phyloP scores from a whole-genome alignment of 2,329 filamentous ascomycete species.

The Ambrosiella beaveri region DNA sequence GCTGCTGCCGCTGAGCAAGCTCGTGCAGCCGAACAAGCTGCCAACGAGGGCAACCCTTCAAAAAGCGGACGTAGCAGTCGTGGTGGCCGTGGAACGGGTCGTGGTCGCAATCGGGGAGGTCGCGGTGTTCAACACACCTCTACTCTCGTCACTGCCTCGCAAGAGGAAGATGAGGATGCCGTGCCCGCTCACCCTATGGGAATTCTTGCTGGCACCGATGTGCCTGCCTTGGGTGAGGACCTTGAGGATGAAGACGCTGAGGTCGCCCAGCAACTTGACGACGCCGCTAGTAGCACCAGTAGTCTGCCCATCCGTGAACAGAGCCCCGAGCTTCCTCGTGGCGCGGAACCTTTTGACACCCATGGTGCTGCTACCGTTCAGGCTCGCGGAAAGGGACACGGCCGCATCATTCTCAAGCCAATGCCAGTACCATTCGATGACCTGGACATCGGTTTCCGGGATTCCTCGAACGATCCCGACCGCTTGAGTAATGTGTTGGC shows the following conservation, averaged over 20 bases:
- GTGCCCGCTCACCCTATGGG: slow-evolving; percentile 17
- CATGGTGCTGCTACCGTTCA: slow-evolving; percentile 33
- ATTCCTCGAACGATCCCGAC: slow-evolving; percentile 37
- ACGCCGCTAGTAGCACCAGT: background rate
- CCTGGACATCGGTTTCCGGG: slow-evolving; percentile 41
- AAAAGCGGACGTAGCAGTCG: slow-evolving; percentile 11
- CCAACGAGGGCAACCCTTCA: slow-evolving; percentile 1
- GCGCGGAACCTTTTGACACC: slow-evolving; percentile 31
- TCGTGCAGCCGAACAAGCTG: slow-evolving; percentile 7
- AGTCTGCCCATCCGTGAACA: slow-evolving; percentile 21
- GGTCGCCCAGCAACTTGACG: background rate
- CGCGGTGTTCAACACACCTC: slow-evolving; percentile 16
- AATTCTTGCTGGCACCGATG: slow-evolving; percentile 18
- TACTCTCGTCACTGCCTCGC: slow-evolving; percentile 5
- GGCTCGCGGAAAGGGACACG: slow-evolving; percentile 27
- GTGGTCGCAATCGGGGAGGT: slow-evolving; percentile 21
- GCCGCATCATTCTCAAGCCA: slow-evolving; percentile 35
- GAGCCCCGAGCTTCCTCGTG: slow-evolving; percentile 24
- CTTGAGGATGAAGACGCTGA: slow-evolving; percentile 10
- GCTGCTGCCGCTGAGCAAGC: slow-evolving; percentile 15
- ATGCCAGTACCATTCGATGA: slow-evolving; percentile 30
- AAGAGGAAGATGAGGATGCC: slow-evolving; percentile 11
- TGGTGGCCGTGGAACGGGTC: slow-evolving; percentile 17
- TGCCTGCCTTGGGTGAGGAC: slow-evolving; percentile 12
- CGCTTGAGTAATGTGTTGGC: slow-evolving; percentile 18